Evolutionary conservation across 2,329 filamentous ascomycete species (phyloP), one percentile per base, ranked within the genome.

Genomic region (Cercospora sp.): DNA sequence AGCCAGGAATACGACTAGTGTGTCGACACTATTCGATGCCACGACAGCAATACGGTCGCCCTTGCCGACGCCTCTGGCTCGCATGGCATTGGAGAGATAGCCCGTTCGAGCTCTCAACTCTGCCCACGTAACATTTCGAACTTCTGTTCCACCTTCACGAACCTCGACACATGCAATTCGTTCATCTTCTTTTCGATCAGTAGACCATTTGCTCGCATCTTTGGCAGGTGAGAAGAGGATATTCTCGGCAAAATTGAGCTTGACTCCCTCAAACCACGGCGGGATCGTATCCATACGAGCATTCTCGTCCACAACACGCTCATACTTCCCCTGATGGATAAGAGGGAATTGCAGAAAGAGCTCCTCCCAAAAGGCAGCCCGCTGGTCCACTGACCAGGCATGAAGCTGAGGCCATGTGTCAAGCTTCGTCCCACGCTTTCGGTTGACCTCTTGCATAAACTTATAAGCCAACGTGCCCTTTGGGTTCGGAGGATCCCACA

Each of bases 211-310:
- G 2, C 81, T 84, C 0, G 81, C 78, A 9, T 83, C 75, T n/a
- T 80, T 77, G 0, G 80, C 74, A 3, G 78, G 77, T 1, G 85
- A 85, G 81, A 87, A 94, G 28, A 97, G 86, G 28, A 93, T 80
- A 76, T 95, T 96, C 80, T 96, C 92, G 5, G 91, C 90, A 76
- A 89, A 94, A 75, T 93, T 96, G 73, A 95, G 79, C 5, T 82
- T 80, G 1, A 93, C 84, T 32, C 92, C 92, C 1, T 87, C 81
- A 78, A 95, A 96, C 92, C 92, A 96, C 49, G 83, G 81, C 0
- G 92, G 92, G 5, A 94, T 84, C 16, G 83, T 82, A 69, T 92
- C 89, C 78, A 96, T 92, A 1, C 89, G 87, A 1, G 86, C 83
- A 0, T 82, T 82, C 74, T 92, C 89, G 75, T 96, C 91, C 3